These are phyloP conservation scores for Raffaelea ambrosiae DNA, from an alignment of 2,329 filamentous ascomycete species.

Conservation along the genomic window DNA sequence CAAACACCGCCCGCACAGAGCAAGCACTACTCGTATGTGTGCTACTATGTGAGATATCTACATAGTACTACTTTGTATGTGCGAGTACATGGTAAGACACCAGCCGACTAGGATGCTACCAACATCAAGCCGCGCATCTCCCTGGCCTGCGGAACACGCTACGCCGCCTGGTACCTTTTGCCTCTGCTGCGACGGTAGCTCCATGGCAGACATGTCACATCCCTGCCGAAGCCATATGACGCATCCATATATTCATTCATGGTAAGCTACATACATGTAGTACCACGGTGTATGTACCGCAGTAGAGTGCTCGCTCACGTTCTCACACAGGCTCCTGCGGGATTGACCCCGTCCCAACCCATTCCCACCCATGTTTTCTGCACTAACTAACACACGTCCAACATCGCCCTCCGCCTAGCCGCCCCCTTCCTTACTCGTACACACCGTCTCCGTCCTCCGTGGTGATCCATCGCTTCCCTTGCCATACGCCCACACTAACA, in stretches of 20 bases:
- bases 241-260: slow-evolving; percentile 5
- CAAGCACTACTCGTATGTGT: no score
- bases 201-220: slow-evolving; percentile 10
- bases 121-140: slow-evolving; percentile 3
- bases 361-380: slow-evolving; percentile 6
- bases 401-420: slow-evolving; percentile 1
- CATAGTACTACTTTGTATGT: no score
- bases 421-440: neutral
- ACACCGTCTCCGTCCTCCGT: slow-evolving; percentile 1
- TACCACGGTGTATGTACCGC: no score
- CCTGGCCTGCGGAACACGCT: neutral
- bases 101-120: slow-evolving; percentile 1
- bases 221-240: slow-evolving; percentile 11
- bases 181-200: no score
- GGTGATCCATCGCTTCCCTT: neutral
- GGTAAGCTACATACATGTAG: neutral
- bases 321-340: no score
- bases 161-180: neutral
- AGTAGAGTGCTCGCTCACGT: no score
- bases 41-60: neutral
- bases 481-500: slow-evolving; percentile 1
- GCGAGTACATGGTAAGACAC: no score
- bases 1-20: no score
- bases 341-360: slow-evolving; percentile 4
- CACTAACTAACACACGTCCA: slow-evolving; percentile 4